Conservation (phyloP, 2,329 filamentous ascomycete species). For the Diaporthe longicolla region DNA sequence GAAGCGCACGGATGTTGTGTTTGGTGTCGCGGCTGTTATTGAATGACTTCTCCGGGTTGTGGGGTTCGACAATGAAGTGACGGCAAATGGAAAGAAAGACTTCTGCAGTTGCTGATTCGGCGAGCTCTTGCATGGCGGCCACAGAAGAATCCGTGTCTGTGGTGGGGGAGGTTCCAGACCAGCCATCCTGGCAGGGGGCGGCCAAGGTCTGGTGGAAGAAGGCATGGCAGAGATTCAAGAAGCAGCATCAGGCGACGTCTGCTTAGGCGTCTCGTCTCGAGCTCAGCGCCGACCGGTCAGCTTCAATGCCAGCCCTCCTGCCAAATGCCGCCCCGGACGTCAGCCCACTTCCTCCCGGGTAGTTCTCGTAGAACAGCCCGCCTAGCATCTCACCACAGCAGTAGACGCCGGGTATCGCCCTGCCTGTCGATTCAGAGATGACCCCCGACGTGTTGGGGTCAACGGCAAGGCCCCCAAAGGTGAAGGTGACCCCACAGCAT, state of each 20-base stretch:
- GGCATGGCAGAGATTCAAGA: too few species aligned
- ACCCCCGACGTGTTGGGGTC: conserved; percentile 68
- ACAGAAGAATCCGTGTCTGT: background rate
- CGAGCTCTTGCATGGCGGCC: background rate
- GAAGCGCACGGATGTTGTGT: background rate
- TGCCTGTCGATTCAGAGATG: conserved; percentile 59
- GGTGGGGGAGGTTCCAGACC: background rate
- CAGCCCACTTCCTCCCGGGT: conserved; percentile 74
- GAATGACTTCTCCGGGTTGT: background rate
- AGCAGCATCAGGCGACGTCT: background rate
- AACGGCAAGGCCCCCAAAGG: conserved; percentile 74
- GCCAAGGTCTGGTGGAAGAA: too few species aligned
- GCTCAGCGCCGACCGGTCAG: conserved; percentile 45
- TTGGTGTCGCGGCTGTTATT: background rate
- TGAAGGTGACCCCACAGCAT: conserved; percentile 77
- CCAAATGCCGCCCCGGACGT: conserved; percentile 71
- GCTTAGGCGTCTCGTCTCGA: background rate
- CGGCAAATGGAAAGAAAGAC: background rate
- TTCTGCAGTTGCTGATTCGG: background rate
- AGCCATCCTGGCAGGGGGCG: too few species aligned
- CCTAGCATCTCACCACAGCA: conserved; percentile 78
- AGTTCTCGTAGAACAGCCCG: conserved; percentile 74
- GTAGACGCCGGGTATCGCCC: conserved; percentile 68
- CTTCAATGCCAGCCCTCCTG: conserved; percentile 55
- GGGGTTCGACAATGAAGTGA: background rate